These are phyloP conservation scores for Luffa aegyptiaca DNA, from an alignment of 306 rosid species.

Conservation along the genomic window DNA sequence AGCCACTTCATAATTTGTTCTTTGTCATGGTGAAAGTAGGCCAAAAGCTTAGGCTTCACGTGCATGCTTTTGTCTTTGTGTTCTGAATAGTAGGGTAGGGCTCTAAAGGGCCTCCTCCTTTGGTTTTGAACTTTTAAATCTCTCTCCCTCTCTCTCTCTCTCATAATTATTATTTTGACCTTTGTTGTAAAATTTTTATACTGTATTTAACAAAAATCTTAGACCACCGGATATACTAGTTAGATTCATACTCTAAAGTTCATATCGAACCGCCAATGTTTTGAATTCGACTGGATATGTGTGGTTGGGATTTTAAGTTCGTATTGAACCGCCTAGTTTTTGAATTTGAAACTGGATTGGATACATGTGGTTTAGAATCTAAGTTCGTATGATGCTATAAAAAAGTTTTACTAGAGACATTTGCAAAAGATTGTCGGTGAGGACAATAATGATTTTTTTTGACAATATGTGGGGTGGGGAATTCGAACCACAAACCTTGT, in stretches of 20 bases:
- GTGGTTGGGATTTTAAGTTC: background rate
- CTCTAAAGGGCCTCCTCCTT: background rate
- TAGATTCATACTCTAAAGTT: background rate
- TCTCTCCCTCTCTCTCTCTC: background rate
- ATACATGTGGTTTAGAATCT: background rate
- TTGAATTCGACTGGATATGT: background rate
- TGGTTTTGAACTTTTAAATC: background rate
- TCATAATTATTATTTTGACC: background rate
- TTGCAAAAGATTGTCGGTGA: background rate
- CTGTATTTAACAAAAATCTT: background rate
- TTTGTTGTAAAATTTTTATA: background rate
- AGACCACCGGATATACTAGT: background rate
- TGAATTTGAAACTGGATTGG: background rate
- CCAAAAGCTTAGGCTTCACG: conserved; percentile 10
- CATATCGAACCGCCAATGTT: background rate
- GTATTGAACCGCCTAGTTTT: no score
- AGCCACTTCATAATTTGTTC: conserved; percentile 4
- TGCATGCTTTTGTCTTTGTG: conserved; percentile 5
- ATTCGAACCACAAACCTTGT: no score
- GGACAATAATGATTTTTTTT: background rate
- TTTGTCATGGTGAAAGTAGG: conserved; percentile 11
- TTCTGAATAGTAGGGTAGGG: conserved; percentile 8
- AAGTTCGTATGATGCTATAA: background rate
- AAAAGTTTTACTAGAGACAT: background rate
- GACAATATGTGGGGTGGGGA: no score